Conservation (phyloP, 2,329 filamentous ascomycete genomes). For the Juglanconis oblonga region DNA sequence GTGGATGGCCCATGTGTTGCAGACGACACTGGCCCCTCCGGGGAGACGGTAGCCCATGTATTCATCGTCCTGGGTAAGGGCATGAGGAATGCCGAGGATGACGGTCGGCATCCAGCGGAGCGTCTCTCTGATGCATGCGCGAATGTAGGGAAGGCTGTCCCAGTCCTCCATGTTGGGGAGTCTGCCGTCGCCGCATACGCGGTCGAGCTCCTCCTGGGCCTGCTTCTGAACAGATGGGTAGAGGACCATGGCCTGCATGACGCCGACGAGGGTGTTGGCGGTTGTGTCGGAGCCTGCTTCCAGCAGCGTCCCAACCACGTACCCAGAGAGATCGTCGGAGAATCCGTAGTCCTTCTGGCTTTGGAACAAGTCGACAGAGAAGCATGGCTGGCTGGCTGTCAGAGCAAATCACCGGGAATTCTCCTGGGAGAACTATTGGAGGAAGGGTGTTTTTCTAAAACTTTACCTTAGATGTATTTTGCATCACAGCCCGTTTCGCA, state of each 20-base stretch:
- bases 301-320: conserved; percentile 34
- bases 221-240: conserved; percentile 39
- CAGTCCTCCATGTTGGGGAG: conserved; percentile 37
- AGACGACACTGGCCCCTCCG: conserved; percentile 39
- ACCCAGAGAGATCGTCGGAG: conserved; percentile 30
- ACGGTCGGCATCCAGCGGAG: conserved; percentile 43
- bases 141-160: conserved; percentile 38
- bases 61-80: conserved; percentile 37
- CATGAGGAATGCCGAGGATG: conserved; percentile 39
- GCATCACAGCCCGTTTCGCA: conserved; percentile 32
- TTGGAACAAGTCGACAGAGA: conserved; percentile 25
- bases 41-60: conserved; percentile 46
- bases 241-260: conserved; percentile 45
- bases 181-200: conserved; percentile 36
- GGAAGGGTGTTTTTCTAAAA: too few relatives aligned
- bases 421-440: background rate
- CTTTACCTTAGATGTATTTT: conserved; percentile 25
- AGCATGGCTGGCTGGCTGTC: conserved; percentile 24
- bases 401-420: background rate
- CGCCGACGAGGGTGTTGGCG: conserved; percentile 36
- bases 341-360: conserved; percentile 22
- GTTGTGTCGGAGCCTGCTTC: conserved; percentile 44
- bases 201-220: conserved; percentile 39
- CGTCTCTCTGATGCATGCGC: conserved; percentile 39
- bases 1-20: conserved; percentile 38